Evolutionary conservation across 345 rosid species (phyloP).

Genomic region (Eucalyptus melliodora): DNA sequence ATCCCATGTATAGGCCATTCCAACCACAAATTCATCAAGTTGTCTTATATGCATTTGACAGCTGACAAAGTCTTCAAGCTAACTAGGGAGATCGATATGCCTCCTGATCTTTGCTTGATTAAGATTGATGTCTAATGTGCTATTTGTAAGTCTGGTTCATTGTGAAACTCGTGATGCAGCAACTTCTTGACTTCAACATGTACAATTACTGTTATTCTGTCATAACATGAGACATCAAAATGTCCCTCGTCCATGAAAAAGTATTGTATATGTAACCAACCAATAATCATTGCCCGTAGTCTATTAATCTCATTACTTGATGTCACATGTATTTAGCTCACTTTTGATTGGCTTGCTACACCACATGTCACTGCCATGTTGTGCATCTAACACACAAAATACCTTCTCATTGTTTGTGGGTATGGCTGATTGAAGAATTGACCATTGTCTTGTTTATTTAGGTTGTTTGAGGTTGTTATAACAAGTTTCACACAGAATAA

Average conservation of each 20-base stretch:
- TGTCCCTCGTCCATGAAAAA: not conserved
- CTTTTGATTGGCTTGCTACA: not conserved
- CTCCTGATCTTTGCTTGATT: not conserved
- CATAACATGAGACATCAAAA: not conserved
- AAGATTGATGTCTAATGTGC: not conserved
- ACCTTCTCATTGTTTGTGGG: not conserved
- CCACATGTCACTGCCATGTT: not conserved
- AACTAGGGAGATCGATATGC: slow-evolving; percentile 1
- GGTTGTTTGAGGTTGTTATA: not conserved
- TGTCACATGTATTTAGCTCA: not conserved
- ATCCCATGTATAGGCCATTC: not conserved
- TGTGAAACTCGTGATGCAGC: not conserved
- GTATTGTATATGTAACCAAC: no score
- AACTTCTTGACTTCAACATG: not conserved
- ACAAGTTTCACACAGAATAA: not conserved
- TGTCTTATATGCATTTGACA: slow-evolving; percentile 6
- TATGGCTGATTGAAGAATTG: not conserved
- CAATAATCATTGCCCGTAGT: not conserved
- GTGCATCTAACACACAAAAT: not conserved
- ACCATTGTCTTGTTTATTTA: not conserved
- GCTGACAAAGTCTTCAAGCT: slow-evolving; percentile 3
- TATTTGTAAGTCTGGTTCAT: not conserved
- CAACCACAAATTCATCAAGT: slow-evolving; percentile 9
- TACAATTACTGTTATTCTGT: not conserved
- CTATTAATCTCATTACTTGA: not conserved